Conservation (phyloP, 768 basidiomycete species). For the Calocera viscosa region DNA sequence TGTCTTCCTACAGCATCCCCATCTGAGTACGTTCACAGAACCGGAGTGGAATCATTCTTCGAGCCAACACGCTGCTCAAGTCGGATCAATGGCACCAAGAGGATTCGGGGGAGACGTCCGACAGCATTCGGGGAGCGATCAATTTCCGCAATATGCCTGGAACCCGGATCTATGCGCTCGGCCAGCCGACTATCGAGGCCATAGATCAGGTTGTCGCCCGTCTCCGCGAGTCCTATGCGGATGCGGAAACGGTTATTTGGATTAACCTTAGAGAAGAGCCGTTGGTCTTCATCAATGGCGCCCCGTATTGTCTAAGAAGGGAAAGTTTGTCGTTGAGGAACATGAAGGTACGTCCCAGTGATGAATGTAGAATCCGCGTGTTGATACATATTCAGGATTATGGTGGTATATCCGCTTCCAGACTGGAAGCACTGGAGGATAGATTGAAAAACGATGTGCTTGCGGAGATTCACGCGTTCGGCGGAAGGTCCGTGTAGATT, state of each 20-base stretch:
- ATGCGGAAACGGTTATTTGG: conserved; percentile 63
- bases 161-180: conserved; percentile 79
- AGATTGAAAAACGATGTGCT: conserved; percentile 79
- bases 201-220: conserved; percentile 63
- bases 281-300: conserved; percentile 82
- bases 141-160: conserved; percentile 80
- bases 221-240: conserved; percentile 49
- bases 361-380: not conserved
- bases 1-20: not conserved
- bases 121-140: conserved; percentile 76
- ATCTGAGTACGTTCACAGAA: conserved; percentile 37
- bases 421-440: conserved; percentile 83
- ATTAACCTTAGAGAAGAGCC: conserved; percentile 71
- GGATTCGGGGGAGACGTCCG: conserved; percentile 41
- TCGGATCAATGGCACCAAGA: conserved; percentile 83
- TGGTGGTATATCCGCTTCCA: conserved; percentile 82
- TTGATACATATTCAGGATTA: conserved; percentile 41
- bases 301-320: conserved; percentile 73
- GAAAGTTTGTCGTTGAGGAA: conserved; percentile 81
- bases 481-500: conserved; percentile 47
- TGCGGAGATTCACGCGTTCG: conserved; percentile 67
- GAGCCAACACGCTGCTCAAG: conserved; percentile 80
- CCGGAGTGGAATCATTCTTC: conserved; percentile 84
- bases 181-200: conserved; percentile 82
- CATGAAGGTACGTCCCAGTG: conserved; percentile 58